Evolutionary conservation across 352 stramenopile species (phyloP), one percentile per base, ranked within the genome.

Genomic region (Phytophthora foliorum): DNA sequence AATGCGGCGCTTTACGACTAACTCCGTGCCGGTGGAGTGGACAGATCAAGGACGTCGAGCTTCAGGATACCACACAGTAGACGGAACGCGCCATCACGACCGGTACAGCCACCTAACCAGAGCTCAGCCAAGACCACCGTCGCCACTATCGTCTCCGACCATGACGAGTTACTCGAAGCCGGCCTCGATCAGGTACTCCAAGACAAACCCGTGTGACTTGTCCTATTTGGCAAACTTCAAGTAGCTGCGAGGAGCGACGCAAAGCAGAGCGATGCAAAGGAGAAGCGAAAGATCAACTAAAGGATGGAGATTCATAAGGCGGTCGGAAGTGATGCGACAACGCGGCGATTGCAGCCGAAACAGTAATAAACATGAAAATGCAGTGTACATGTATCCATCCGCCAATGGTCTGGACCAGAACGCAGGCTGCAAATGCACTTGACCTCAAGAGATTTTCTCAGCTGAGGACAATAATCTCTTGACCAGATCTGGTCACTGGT

Each of bases 151-250:
- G 50, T 63, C 52, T 29, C n/a, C 59, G 48, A 57, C 32, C 25
- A 59, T 48, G 58, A 46, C 55, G 22, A 46, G 49, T 21, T 51
- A 51, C 22, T 38, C 22, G 11, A 65, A 50, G 42, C 52, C 57
- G 14, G 51, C 67, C 57, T 69, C 24, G 38, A 63, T 42, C 25
- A 63, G 68, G 42, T 78, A 81, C 57, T 77, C 77, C 29, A 77
- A 76, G 42, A 53, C 67, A 19, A 79, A 78, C 22, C 76, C 66
- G 31, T 82, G 68, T 57, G 81, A 89, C 58, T 67, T 89, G 44
- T 90, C 78, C 31, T 90, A 90, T 58, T 57, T 90, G 21, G 72
- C 61, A 27, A 74, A 52, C 38, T 88, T 88, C 65, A 90, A 88
- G 75, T 82, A 69, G 5, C 38, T 21, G 34, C 34, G 34, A 44